phyloP scores from a whole-genome alignment of 192 early-diverging fungal genomes.

The Backusella westeae region DNA sequence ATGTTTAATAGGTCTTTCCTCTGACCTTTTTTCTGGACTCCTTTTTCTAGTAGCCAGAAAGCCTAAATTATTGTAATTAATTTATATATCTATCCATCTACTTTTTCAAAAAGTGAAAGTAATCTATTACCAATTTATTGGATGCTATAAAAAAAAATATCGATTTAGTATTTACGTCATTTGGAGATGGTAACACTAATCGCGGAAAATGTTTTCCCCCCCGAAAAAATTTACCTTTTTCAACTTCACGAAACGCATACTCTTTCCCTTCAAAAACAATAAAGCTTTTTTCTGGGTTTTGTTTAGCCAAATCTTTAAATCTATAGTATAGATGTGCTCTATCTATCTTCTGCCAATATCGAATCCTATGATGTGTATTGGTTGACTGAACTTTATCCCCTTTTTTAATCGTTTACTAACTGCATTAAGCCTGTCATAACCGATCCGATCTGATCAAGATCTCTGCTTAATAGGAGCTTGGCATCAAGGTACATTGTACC shows the following conservation, averaged over 20 bases:
- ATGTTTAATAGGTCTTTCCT: not conserved
- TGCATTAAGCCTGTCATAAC: not conserved
- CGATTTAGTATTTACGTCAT: not conserved
- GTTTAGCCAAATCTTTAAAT: slow-evolving; percentile 43
- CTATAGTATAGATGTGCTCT: slow-evolving; percentile 46
- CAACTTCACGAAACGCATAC: slow-evolving; percentile 44
- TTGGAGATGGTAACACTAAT: not conserved
- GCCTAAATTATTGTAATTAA: slow-evolving; percentile 17
- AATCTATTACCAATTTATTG: slow-evolving; percentile 21
- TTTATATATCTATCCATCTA: not conserved
- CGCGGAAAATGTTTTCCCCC: not conserved
- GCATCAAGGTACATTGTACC: slow-evolving; percentile 51
- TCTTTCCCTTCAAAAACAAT: slow-evolving; percentile 47
- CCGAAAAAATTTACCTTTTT: slow-evolving; percentile 33
- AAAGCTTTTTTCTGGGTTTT: slow-evolving; percentile 37
- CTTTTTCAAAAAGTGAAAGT: not conserved
- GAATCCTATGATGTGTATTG: not conserved
- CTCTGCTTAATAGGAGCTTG: slow-evolving; percentile 38
- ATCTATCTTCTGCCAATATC: slow-evolving; percentile 22
- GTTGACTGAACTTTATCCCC: not conserved
- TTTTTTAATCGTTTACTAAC: not conserved
- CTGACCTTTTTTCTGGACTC: slow-evolving; percentile 26
- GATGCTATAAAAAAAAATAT: slow-evolving; percentile 17
- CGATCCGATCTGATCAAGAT: slow-evolving; percentile 36
- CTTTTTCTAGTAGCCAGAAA: slow-evolving; percentile 24